Percentiles rank a stretch among this genome's conserved stretches.
Evolutionary conservation across 441 rosid species (phyloP).

Genomic region (Pelargonium fulgidum): DNA sequence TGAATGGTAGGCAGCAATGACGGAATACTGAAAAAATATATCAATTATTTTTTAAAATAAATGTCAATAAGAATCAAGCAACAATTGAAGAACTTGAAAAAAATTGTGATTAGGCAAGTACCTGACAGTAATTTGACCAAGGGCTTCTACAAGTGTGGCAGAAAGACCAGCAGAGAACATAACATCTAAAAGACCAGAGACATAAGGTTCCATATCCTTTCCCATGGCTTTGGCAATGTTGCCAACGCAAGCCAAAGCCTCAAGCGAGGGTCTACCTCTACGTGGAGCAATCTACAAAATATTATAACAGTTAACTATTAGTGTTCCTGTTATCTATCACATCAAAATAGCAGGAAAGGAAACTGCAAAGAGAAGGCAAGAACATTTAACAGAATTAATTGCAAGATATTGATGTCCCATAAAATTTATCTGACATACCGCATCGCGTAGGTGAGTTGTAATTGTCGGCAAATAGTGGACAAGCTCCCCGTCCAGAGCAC

Average conservation of each 20-base stretch:
- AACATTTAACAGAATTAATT: constrained; percentile 21
- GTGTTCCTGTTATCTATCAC: constrained; percentile 14
- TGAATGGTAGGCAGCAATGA: constrained; percentile 85
- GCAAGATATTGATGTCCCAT: constrained; percentile 14
- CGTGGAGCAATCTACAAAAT: constrained; percentile 89
- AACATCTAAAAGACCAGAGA: constrained; percentile 75
- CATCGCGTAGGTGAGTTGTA: constrained; percentile 87
- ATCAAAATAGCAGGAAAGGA: constrained; percentile 17
- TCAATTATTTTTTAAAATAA: constrained; percentile 17
- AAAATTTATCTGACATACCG: constrained; percentile 50
- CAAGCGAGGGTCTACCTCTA: constrained; percentile 90
- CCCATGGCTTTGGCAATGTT: constrained; percentile 99
- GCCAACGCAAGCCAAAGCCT: constrained; percentile 98
- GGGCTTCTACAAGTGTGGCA: constrained; percentile 75
- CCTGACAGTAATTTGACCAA: constrained; percentile 85
- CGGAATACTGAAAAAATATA: constrained; percentile 69
- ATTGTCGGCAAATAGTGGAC: constrained; percentile 94
- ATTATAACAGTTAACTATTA: constrained; percentile 12
- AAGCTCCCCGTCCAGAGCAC: constrained; percentile 99
- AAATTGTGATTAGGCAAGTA: constrained; percentile 22
- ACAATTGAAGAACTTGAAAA: constrained; percentile 1
- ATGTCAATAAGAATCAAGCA: constrained; percentile 14
- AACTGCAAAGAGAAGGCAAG: constrained; percentile 17
- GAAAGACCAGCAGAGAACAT: constrained; percentile 93
- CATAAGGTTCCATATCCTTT: constrained; percentile 73